Percentiles rank a stretch among this genome's conserved stretches.
phyloP scores from a whole-genome alignment of 768 basidiomycete genomes.

The Neoboletus brunneissimus region DNA sequence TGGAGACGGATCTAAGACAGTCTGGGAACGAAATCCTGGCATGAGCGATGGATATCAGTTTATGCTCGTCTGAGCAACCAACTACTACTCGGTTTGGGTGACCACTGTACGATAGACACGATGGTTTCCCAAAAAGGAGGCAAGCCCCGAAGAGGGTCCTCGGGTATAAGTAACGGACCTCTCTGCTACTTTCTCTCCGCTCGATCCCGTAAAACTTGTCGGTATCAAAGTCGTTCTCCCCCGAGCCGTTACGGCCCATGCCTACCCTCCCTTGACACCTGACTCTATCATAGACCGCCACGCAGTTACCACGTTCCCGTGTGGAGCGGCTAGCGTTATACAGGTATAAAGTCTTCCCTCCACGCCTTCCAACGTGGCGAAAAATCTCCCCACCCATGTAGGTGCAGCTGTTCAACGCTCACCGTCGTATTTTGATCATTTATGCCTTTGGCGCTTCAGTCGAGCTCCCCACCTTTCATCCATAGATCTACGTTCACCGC shows the following conservation, averaged over 20 bases:
- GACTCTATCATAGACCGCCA: background rate
- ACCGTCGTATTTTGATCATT: background rate
- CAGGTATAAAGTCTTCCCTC: constrained; percentile 1
- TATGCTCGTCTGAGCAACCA: background rate
- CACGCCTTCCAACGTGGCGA: constrained; percentile 8
- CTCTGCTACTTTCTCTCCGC: background rate
- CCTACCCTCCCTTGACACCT: background rate
- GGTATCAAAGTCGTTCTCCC: background rate
- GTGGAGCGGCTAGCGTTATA: background rate
- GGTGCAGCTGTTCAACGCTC: background rate
- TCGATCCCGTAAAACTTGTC: background rate
- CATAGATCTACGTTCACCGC: constrained; percentile 6
- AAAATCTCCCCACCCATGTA: background rate
- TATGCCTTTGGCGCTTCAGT: background rate
- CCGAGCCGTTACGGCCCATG: background rate
- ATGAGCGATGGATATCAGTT: no score
- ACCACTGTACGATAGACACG: background rate
- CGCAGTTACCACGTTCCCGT: constrained; percentile 4
- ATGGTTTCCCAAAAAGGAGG: constrained; percentile 5
- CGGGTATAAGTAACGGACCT: constrained; percentile 21
- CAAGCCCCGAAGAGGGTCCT: constrained; percentile 6
- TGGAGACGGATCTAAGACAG: no score
- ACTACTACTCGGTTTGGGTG: constrained; percentile 6
- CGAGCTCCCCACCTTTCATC: background rate
- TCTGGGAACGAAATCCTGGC: no score